These are phyloP conservation scores for Rhizophlyctis rosea DNA, from an alignment of 192 early-diverging fungal genomes.

Conservation along the genomic window DNA sequence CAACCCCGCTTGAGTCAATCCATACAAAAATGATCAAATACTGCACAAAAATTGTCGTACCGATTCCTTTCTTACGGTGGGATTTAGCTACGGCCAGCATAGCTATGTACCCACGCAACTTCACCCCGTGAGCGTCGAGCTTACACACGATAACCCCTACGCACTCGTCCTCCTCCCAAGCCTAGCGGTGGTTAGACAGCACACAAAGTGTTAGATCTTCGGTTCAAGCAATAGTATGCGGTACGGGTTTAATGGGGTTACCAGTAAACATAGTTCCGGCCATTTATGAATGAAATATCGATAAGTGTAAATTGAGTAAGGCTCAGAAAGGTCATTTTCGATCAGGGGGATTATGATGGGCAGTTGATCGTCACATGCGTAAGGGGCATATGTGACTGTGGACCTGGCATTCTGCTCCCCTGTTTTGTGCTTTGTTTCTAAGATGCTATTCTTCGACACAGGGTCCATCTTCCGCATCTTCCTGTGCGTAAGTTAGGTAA, in stretches of 20 bases:
- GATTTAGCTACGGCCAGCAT: constrained; percentile 91
- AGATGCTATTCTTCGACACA: no score
- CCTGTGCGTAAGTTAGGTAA: no score
- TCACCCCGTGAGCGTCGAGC: constrained; percentile 69
- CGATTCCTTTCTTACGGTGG: constrained; percentile 79
- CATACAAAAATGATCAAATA: constrained; percentile 6
- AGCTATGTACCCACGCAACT: constrained; percentile 88
- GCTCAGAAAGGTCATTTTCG: constrained; percentile 93
- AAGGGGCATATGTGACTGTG: constrained; percentile 39
- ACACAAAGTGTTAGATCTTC: neutral
- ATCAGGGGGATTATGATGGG: constrained; percentile 74
- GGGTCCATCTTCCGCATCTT: no score
- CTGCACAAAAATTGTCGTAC: constrained; percentile 23
- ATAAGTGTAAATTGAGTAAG: constrained; percentile 97
- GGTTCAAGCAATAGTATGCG: neutral
- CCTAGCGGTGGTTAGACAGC: constrained; percentile 27
- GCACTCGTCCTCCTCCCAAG: constrained; percentile 52
- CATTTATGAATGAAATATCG: constrained; percentile 92
- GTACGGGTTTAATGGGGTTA: neutral
- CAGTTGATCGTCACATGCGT: constrained; percentile 74
- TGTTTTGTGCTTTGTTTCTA: no score
- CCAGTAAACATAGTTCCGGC: constrained; percentile 86
- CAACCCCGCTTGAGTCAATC: neutral
- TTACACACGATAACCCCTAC: constrained; percentile 89
- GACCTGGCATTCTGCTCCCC: no score